Percentiles rank a stretch among this genome's conserved stretches.
Conservation (phyloP, 768 basidiomycete species). For the Leucogyrophana mollusca region DNA sequence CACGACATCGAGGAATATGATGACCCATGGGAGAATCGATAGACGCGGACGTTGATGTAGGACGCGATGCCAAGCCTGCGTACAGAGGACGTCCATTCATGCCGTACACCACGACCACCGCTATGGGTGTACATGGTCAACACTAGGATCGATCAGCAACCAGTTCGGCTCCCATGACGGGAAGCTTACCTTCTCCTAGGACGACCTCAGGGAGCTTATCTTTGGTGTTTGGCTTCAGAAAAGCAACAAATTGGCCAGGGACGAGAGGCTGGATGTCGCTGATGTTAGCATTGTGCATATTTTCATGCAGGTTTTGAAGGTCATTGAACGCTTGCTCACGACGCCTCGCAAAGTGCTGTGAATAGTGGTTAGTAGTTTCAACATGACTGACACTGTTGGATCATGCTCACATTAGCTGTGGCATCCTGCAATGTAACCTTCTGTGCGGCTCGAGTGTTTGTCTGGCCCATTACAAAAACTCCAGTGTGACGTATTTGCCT, state of each 20-base stretch:
- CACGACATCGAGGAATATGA: constrained; percentile 12
- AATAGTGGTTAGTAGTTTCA: not conserved
- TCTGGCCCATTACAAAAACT: not conserved
- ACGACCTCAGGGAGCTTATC: too few relatives aligned
- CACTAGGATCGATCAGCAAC: too few relatives aligned
- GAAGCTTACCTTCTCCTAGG: too few relatives aligned
- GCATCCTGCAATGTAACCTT: constrained; percentile 7
- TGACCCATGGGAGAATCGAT: not conserved
- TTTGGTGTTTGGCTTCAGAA: too few relatives aligned
- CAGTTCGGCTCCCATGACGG: too few relatives aligned
- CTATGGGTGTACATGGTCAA: constrained; percentile 16
- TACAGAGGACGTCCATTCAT: constrained; percentile 10
- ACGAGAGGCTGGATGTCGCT: too few relatives aligned
- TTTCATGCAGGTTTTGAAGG: constrained; percentile 9
- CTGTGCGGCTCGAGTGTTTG: constrained; percentile 1
- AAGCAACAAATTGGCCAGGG: too few relatives aligned
- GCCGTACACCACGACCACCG: constrained; percentile 5
- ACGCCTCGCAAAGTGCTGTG: not conserved
- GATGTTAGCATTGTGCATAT: too few relatives aligned
- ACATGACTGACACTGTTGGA: not conserved
- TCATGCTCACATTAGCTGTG: constrained; percentile 2
- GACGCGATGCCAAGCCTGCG: constrained; percentile 12
- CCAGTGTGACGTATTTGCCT: constrained; percentile 3
- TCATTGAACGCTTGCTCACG: constrained; percentile 1
- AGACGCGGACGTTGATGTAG: constrained; percentile 4